These are phyloP conservation scores for Carex pumila DNA, from an alignment of 176 grass and related monocot species.

Conservation along the genomic window DNA sequence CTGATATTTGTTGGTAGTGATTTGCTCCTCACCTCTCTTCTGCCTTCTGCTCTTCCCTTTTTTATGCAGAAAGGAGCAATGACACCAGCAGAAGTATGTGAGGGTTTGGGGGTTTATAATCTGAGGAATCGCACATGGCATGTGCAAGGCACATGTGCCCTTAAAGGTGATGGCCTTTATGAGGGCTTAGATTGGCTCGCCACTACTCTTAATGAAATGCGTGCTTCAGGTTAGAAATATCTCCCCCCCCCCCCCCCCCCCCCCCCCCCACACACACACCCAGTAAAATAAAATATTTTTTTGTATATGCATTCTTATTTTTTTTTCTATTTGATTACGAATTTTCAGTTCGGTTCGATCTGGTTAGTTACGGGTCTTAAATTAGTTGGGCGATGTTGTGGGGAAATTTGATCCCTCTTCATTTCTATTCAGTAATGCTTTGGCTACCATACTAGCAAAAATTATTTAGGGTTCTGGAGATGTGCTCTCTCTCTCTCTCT, in stretches of 20 bases:
- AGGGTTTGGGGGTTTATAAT: constrained; percentile 30
- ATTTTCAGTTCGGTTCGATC: neutral
- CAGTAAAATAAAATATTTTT: neutral
- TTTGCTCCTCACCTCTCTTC: neutral
- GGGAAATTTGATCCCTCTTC: neutral
- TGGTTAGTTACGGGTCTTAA: neutral
- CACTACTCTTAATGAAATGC: constrained; percentile 26
- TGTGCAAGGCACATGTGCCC: constrained; percentile 34
- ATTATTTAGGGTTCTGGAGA: neutral
- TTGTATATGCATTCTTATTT: neutral
- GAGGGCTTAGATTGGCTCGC: constrained; percentile 36
- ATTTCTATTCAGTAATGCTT: neutral
- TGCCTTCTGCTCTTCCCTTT: too few relatives aligned
- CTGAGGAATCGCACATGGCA: constrained; percentile 33
- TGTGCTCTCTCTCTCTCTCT: neutral
- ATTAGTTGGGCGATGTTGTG: neutral
- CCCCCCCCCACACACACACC: too few relatives aligned
- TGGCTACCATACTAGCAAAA: neutral
- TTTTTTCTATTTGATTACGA: neutral
- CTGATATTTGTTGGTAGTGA: neutral
- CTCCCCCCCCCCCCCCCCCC: neutral
- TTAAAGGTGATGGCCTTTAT: constrained; percentile 30
- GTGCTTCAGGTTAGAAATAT: neutral
- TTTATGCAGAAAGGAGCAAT: constrained; percentile 31
- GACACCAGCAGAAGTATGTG: constrained; percentile 28